Evolutionary conservation across 2,329 filamentous ascomycete species (phyloP).

Genomic region (Apiospora aurea): DNA sequence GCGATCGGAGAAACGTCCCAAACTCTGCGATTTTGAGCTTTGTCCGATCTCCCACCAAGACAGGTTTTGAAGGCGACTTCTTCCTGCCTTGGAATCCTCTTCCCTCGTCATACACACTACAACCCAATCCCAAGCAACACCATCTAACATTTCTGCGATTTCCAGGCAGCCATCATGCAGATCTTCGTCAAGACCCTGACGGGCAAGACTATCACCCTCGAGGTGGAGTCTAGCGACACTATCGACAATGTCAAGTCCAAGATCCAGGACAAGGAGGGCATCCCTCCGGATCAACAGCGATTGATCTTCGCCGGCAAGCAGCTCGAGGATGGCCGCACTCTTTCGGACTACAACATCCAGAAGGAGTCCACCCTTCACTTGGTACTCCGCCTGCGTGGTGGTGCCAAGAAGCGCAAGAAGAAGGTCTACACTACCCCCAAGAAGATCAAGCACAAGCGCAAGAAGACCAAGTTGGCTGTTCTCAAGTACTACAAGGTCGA

Average conservation of each 20-base stretch:
- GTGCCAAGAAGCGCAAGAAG: slow-evolving; percentile 99
- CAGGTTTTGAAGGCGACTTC: neutral
- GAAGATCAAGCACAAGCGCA: slow-evolving; percentile 99
- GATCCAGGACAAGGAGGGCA: slow-evolving; percentile 98
- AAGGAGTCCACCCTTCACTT: slow-evolving; percentile 99
- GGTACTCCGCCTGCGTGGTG: slow-evolving; percentile 97
- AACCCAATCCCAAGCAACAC: neutral
- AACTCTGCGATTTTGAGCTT: neutral
- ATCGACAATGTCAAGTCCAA: slow-evolving; percentile 99
- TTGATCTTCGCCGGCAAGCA: slow-evolving; percentile 99
- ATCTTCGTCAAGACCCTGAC: slow-evolving; percentile 88
- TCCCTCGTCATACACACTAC: no score
- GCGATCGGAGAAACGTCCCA: neutral
- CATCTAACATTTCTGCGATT: neutral
- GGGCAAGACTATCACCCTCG: slow-evolving; percentile 99
- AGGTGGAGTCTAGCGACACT: slow-evolving; percentile 99
- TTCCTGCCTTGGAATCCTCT: neutral
- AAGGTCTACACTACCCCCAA: slow-evolving; percentile 99
- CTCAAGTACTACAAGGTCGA: slow-evolving; percentile 99
- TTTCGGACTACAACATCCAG: slow-evolving; percentile 99
- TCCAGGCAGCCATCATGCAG: slow-evolving; percentile 69
- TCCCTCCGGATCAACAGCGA: slow-evolving; percentile 98
- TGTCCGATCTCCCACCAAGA: neutral
- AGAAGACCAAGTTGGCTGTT: slow-evolving; percentile 99
- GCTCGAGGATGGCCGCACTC: slow-evolving; percentile 98